phyloP scores from a whole-genome alignment of 371 early-diverging fungal species.

The Rhizopus delemar region DNA sequence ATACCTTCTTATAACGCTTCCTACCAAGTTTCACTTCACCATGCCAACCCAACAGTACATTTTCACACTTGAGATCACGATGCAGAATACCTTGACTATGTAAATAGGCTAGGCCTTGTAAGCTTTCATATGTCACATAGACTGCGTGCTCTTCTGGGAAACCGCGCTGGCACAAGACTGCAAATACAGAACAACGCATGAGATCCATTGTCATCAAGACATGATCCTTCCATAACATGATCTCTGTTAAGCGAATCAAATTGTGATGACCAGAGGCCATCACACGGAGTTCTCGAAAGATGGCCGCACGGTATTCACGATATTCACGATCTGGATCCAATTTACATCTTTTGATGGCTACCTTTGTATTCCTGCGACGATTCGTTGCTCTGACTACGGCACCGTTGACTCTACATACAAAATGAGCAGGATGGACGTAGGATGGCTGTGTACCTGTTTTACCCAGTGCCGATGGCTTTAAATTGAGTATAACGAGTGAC shows the following conservation, averaged over 20 bases:
- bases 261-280: slow-evolving; percentile 47
- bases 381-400: slow-evolving; percentile 45
- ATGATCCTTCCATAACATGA: slow-evolving; percentile 43
- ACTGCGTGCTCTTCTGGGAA: slow-evolving; percentile 49
- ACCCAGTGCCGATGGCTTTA: slow-evolving; percentile 57
- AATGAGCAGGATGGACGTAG: background rate
- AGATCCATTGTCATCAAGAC: slow-evolving; percentile 55
- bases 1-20: slow-evolving; percentile 29
- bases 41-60: slow-evolving; percentile 88
- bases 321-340: slow-evolving; percentile 42
- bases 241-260: slow-evolving; percentile 44
- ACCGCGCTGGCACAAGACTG: slow-evolving; percentile 49
- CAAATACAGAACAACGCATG: slow-evolving; percentile 52
- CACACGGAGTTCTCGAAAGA: slow-evolving; percentile 45
- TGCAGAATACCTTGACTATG: slow-evolving; percentile 96
- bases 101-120: slow-evolving; percentile 84
- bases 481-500: slow-evolving; percentile 41
- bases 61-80: slow-evolving; percentile 95
- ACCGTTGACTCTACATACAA: slow-evolving; percentile 46
- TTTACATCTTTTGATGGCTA: slow-evolving; percentile 50
- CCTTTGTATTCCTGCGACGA: slow-evolving; percentile 29
- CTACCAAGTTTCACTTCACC: slow-evolving; percentile 96
- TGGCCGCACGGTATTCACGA: slow-evolving; percentile 45
- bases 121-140: slow-evolving; percentile 38
- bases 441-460: slow-evolving; percentile 4